phyloP scores from a whole-genome alignment of 2,329 filamentous ascomycete species.

The Hypoxylon sp. region DNA sequence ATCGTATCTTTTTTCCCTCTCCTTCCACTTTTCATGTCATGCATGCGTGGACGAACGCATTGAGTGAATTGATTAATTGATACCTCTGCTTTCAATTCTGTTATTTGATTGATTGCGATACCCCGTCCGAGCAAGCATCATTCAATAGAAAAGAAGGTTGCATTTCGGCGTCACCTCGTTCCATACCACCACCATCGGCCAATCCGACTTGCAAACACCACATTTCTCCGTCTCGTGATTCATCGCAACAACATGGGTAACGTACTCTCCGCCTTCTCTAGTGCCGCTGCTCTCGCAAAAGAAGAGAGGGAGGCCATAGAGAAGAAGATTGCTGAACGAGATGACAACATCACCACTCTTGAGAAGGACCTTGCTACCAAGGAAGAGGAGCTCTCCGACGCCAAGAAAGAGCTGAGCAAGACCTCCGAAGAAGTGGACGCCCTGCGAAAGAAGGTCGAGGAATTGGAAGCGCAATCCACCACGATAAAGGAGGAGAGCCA shows the following conservation, averaged over 20 bases:
- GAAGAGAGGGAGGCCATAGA: constrained; percentile 47
- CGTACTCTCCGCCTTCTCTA: constrained; percentile 58
- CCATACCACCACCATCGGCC: constrained; percentile 1
- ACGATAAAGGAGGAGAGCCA: constrained; percentile 54
- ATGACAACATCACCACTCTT: constrained; percentile 56
- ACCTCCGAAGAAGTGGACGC: constrained; percentile 57
- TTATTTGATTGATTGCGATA: constrained; percentile 43
- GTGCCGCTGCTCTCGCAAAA: constrained; percentile 53
- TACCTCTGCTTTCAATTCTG: constrained; percentile 34
- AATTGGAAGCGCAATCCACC: constrained; percentile 54
- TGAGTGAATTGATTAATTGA: constrained; percentile 36
- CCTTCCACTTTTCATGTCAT: constrained; percentile 36
- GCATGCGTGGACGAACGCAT: constrained; percentile 33
- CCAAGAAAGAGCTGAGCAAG: constrained; percentile 60
- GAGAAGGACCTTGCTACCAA: constrained; percentile 55
- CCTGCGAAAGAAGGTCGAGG: constrained; percentile 58
- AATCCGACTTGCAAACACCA: constrained; percentile 2
- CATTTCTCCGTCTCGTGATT: constrained; percentile 3
- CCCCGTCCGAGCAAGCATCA: constrained; percentile 31
- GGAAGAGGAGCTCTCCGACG: constrained; percentile 52
- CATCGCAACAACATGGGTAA: constrained; percentile 54
- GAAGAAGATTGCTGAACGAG: constrained; percentile 42
- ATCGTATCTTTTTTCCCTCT: constrained; percentile 39
- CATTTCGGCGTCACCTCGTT: constrained; percentile 19
- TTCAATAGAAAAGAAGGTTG: constrained; percentile 23